A percentile compares a stretch with the other conserved stretches of the same genome.
Evolutionary conservation across 163 green algal genomes (phyloP).

Genomic region (Coccomyxa subellipsoidea): DNA sequence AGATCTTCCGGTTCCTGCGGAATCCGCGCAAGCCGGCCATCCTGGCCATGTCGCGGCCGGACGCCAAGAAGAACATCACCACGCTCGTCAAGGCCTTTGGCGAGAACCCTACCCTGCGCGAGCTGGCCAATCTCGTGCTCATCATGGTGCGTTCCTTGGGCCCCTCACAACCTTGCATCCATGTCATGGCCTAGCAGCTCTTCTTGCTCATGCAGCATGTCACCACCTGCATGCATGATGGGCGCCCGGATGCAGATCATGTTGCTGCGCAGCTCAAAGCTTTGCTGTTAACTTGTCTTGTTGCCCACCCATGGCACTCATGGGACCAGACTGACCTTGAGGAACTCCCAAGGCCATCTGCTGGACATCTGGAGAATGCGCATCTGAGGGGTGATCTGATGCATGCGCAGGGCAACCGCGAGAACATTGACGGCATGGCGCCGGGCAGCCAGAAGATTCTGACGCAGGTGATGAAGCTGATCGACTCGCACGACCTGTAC

Average conservation of each 20-base stretch:
- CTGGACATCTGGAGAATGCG: too few relatives aligned
- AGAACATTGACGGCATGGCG: slow-evolving; percentile 86
- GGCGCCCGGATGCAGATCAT: too few relatives aligned
- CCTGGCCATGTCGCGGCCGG: slow-evolving; percentile 88
- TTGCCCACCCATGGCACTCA: too few relatives aligned
- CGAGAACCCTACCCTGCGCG: slow-evolving; percentile 65
- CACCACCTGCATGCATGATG: too few relatives aligned
- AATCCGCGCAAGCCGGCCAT: slow-evolving; percentile 94
- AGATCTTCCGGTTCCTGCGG: slow-evolving; percentile 82
- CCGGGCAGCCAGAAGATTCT: slow-evolving; percentile 67
- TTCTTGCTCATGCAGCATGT: too few relatives aligned
- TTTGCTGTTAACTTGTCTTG: too few relatives aligned
- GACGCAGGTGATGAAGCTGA: slow-evolving; percentile 82
- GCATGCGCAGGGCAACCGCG: slow-evolving; percentile 76
- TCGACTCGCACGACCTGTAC: slow-evolving; percentile 92
- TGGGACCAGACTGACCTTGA: too few relatives aligned
- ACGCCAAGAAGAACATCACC: slow-evolving; percentile 97
- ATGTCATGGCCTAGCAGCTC: too few relatives aligned
- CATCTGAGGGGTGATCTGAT: not conserved
- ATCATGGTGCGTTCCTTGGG: slow-evolving; percentile 66
- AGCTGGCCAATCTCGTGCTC: slow-evolving; percentile 93
- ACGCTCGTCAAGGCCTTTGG: slow-evolving; percentile 82
- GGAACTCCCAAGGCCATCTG: too few relatives aligned
- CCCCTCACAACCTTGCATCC: too few relatives aligned
- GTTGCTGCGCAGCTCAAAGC: too few relatives aligned